phyloP scores from a whole-genome alignment of 345 rosid genomes.

The Salix purpurea region DNA sequence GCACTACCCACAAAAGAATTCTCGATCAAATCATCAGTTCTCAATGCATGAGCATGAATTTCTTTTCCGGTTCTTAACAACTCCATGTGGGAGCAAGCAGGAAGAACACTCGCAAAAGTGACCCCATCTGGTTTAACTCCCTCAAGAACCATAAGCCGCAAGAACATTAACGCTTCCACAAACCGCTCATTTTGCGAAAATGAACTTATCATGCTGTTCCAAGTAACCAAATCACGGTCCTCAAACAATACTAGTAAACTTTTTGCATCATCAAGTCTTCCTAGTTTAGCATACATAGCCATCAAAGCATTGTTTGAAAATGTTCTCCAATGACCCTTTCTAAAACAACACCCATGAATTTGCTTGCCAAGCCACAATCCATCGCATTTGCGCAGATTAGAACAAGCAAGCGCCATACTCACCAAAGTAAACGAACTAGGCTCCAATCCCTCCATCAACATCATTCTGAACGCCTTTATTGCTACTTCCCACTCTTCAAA shows the following conservation, averaged over 20 bases:
- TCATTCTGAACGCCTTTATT: constrained; percentile 53
- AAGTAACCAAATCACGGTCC: constrained; percentile 70
- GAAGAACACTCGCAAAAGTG: constrained; percentile 79
- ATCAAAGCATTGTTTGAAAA: constrained; percentile 74
- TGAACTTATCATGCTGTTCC: constrained; percentile 78
- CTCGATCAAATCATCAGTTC: constrained; percentile 46
- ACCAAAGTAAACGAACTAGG: constrained; percentile 87
- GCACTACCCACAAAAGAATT: constrained; percentile 91
- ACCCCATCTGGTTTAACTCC: constrained; percentile 72
- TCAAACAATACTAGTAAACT: constrained; percentile 44
- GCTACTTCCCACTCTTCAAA: constrained; percentile 68
- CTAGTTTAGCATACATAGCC: constrained; percentile 74
- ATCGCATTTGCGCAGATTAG: constrained; percentile 35
- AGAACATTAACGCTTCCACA: constrained; percentile 48
- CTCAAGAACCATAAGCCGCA: constrained; percentile 48
- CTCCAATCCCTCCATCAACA: constrained; percentile 50
- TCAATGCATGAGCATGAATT: constrained; percentile 77
- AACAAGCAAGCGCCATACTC: constrained; percentile 68
- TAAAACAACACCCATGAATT: constrained; percentile 62
- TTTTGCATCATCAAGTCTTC: constrained; percentile 41
- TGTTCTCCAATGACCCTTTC: constrained; percentile 51
- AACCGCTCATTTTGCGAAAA: constrained; percentile 60
- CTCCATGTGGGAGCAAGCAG: constrained; percentile 74
- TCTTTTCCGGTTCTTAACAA: constrained; percentile 61
- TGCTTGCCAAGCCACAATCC: constrained; percentile 71